Conservation (phyloP, 805 yeast species). For the Wickerhamiella australiensis region DNA sequence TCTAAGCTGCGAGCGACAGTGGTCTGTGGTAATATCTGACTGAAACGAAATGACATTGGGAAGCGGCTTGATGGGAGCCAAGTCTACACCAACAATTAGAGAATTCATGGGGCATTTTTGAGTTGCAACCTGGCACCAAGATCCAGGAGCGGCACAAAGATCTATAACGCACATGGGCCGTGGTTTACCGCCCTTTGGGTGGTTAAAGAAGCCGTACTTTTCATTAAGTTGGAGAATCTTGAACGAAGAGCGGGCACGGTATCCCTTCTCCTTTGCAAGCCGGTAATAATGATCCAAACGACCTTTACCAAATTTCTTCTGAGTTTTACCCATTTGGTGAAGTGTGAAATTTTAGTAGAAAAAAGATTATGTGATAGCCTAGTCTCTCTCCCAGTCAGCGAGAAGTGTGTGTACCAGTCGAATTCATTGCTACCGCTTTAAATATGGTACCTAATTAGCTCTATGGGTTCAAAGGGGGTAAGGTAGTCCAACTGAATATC, state of each 20-base stretch:
- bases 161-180: slow-evolving; percentile 79
- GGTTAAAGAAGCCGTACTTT: slow-evolving; percentile 89
- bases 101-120: slow-evolving; percentile 87
- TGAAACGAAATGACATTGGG: slow-evolving; percentile 92
- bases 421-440: too few species aligned
- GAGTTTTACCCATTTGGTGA: slow-evolving; percentile 66
- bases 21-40: slow-evolving; percentile 95
- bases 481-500: too few species aligned
- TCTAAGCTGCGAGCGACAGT: slow-evolving; percentile 85
- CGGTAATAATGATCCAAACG: slow-evolving; percentile 96
- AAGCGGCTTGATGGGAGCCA: slow-evolving; percentile 92
- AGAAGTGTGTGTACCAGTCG: too few species aligned
- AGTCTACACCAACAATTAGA: slow-evolving; percentile 94
- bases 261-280: slow-evolving; percentile 95
- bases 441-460: too few species aligned
- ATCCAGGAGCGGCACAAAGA: slow-evolving; percentile 97
- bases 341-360: slow-evolving; percentile 1
- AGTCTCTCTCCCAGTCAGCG: not conserved
- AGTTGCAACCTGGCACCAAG: slow-evolving; percentile 99
- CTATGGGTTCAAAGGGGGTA: too few species aligned
- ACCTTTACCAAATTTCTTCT: slow-evolving; percentile 94
- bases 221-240: slow-evolving; percentile 91
- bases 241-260: slow-evolving; percentile 97
- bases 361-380: slow-evolving; percentile 10
- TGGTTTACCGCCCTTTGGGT: slow-evolving; percentile 44